phyloP scores from a whole-genome alignment of 257 asterid genomes.

The Misopates orontium region DNA sequence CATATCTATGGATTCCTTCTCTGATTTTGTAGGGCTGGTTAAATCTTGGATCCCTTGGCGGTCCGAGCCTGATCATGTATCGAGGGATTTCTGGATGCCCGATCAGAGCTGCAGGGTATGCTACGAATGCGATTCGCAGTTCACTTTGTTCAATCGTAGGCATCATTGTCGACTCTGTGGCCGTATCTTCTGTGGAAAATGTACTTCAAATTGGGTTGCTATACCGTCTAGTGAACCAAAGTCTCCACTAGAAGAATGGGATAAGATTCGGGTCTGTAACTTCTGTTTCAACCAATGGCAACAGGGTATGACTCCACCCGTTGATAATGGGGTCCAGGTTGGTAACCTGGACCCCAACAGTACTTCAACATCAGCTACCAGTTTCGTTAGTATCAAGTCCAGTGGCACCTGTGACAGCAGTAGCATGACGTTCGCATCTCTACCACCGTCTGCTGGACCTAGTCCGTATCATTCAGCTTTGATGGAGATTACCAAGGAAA shows the following conservation, averaged over 20 bases:
- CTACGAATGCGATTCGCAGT: constrained; percentile 90
- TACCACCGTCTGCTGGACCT: constrained; percentile 57
- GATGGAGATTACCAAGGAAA: constrained; percentile 56
- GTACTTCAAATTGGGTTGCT: constrained; percentile 83
- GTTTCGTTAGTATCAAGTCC: constrained; percentile 82
- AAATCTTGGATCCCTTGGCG: constrained; percentile 86
- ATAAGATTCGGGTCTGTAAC: constrained; percentile 78
- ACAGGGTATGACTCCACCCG: constrained; percentile 40
- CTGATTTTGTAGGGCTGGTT: constrained; percentile 61
- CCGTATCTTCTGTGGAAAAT: constrained; percentile 77
- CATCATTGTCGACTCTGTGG: constrained; percentile 98
- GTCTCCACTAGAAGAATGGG: constrained; percentile 54
- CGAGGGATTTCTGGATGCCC: constrained; percentile 99
- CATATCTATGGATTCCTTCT: constrained; percentile 64
- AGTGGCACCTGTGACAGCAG: constrained; percentile 72
- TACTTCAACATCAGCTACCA: constrained; percentile 64
- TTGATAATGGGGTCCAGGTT: constrained; percentile 51
- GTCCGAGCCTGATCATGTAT: constrained; percentile 68
- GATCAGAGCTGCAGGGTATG: constrained; percentile 95
- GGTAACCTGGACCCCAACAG: constrained; percentile 48
- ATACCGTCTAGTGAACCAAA: constrained; percentile 37
- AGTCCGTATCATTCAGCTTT: constrained; percentile 57
- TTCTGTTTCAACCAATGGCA: constrained; percentile 81
- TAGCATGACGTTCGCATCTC: constrained; percentile 53
- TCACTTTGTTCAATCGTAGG: constrained; percentile 83